phyloP scores from a whole-genome alignment of 768 basidiomycete species.

The Saitozyma podzolica region DNA sequence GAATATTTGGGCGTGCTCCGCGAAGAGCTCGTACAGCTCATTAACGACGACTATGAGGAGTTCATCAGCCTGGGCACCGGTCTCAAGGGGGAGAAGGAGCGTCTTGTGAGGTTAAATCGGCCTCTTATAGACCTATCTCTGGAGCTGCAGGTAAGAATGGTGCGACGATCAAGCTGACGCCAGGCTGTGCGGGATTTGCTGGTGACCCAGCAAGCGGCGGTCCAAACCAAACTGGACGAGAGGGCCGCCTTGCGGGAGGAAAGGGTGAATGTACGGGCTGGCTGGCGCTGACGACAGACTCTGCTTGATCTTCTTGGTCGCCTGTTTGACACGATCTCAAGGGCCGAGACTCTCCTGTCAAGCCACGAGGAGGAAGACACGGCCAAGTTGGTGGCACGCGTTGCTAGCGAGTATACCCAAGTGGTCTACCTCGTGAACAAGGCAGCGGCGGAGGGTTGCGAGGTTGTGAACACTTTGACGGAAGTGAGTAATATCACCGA shows the following conservation, averaged over 20 bases:
- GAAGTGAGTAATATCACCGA: conserved; percentile 56
- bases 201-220: conserved; percentile 58
- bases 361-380: conserved; percentile 16
- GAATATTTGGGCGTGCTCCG: conserved; percentile 80
- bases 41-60: conserved; percentile 97
- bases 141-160: conserved; percentile 65
- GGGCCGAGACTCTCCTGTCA: conserved; percentile 80
- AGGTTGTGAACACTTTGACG: conserved; percentile 79
- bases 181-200: conserved; percentile 25
- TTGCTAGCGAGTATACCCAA: conserved; percentile 88
- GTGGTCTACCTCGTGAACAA: conserved; percentile 85
- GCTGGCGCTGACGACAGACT: conserved; percentile 57
- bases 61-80: conserved; percentile 96
- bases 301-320: conserved; percentile 83
- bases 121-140: conserved; percentile 67
- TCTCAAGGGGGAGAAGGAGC: conserved; percentile 75
- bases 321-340: conserved; percentile 84
- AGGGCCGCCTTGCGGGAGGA: conserved; percentile 78
- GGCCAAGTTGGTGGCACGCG: conserved; percentile 61
- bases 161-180: conserved; percentile 5
- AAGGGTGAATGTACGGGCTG: conserved; percentile 61
- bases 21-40: conserved; percentile 90
- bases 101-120: conserved; percentile 66
- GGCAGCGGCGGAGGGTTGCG: conserved; percentile 72
- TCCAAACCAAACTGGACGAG: conserved; percentile 74